Conservation (phyloP, 768 basidiomycete species). For the Leccinum subtestaceum region DNA sequence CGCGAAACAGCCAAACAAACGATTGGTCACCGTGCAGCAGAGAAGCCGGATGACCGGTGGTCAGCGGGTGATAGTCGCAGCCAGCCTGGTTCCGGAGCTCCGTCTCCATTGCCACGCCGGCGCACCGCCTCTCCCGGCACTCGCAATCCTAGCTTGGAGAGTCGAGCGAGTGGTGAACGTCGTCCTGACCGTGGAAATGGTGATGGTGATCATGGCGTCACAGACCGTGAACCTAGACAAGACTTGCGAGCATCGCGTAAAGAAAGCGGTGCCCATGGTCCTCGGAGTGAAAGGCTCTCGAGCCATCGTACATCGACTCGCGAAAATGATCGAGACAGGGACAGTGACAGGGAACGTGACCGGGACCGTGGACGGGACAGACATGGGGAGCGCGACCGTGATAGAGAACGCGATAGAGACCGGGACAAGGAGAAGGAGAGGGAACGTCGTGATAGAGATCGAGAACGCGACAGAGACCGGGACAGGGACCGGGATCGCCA, state of each 20-base stretch:
- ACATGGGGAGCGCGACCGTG: conserved; percentile 46
- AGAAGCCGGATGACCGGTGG: conserved; percentile 40
- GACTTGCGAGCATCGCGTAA: conserved; percentile 43
- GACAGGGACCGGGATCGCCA: conserved; percentile 46
- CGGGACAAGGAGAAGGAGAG: conserved; percentile 42
- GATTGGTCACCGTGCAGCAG: conserved; percentile 40
- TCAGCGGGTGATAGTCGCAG: conserved; percentile 39
- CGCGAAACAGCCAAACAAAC: conserved; percentile 77
- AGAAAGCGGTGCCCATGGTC: conserved; percentile 52
- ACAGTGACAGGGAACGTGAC: conserved; percentile 47
- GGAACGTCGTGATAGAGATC: conserved; percentile 39
- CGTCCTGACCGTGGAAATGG: conserved; percentile 49
- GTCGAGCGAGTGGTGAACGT: conserved; percentile 67
- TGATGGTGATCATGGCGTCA: conserved; percentile 43
- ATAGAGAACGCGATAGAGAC: conserved; percentile 39
- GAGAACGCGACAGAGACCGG: conserved; percentile 50
- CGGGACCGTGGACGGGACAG: conserved; percentile 46
- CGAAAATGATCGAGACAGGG: conserved; percentile 39
- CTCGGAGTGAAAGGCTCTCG: conserved; percentile 47
- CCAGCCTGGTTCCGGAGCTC: conserved; percentile 50
- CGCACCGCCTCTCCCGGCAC: conserved; percentile 68
- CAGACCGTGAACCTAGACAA: conserved; percentile 48
- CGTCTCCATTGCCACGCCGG: conserved; percentile 52
- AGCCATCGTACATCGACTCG: conserved; percentile 38
- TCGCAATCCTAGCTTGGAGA: conserved; percentile 67